These are phyloP conservation scores for Dipodascus geniculatus DNA, from an alignment of 805 yeast species.

Conservation along the genomic window DNA sequence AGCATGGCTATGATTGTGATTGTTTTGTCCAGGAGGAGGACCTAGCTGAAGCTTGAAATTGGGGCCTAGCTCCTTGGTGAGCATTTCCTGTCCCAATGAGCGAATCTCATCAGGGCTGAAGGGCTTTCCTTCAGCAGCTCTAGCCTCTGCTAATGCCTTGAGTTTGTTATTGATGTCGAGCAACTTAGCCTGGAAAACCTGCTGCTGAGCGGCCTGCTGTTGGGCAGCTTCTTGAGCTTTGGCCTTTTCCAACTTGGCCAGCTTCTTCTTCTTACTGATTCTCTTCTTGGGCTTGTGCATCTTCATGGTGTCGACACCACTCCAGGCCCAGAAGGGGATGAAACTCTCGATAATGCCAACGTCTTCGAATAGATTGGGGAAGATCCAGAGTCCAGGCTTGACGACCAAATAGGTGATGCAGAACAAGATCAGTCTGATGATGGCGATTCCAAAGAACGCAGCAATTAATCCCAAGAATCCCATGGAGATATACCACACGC, in stretches of 20 bases:
- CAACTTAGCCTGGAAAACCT: background rate
- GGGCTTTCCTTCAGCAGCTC: background rate
- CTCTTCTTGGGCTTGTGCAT: conserved; percentile 12
- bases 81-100: background rate
- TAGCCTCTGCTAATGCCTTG: background rate
- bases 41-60: background rate
- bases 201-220: conserved; percentile 4
- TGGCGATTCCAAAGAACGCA: conserved; percentile 63
- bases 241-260: conserved; percentile 6
- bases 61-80: background rate
- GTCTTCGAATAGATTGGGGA: conserved; percentile 92
- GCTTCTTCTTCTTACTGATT: conserved; percentile 13
- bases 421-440: conserved; percentile 65
- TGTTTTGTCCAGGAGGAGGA: background rate
- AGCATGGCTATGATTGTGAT: background rate
- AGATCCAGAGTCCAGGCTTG: conserved; percentile 83
- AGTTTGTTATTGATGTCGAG: background rate
- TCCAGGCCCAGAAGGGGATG: conserved; percentile 81
- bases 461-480: conserved; percentile 62
- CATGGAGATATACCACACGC: conserved; percentile 85
- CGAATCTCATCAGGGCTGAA: background rate
- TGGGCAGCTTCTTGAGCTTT: conserved; percentile 7
- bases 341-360: conserved; percentile 91
- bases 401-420: conserved; percentile 43
- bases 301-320: conserved; percentile 29